Conservation (phyloP, 768 basidiomycete genomes). For the Tephrocybe sp. region DNA sequence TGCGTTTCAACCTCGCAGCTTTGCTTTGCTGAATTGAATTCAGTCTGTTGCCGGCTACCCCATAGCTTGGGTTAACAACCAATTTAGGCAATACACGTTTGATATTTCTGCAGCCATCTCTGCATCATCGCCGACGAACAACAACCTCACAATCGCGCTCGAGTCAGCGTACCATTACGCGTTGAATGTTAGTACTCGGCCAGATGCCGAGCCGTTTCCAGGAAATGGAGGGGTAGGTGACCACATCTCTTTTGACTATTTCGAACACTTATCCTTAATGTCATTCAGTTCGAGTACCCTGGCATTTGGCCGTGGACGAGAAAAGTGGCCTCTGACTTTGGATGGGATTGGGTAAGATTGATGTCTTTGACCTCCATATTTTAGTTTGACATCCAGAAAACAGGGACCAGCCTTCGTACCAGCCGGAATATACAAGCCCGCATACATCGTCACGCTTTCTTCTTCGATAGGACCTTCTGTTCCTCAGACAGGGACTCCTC, state of each 20-base stretch:
- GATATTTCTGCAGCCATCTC: constrained; percentile 46
- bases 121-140: constrained; percentile 29
- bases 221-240: constrained; percentile 30
- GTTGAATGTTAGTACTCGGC: constrained; percentile 47
- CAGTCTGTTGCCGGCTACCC: constrained; percentile 52
- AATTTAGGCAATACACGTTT: constrained; percentile 54
- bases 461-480: constrained; percentile 19
- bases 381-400: background rate
- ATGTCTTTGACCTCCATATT: background rate
- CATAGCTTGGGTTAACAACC: constrained; percentile 58
- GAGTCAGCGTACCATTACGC: constrained; percentile 58
- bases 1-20: background rate
- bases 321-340: constrained; percentile 55
- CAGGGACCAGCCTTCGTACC: constrained; percentile 61
- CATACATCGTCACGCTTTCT: constrained; percentile 45
- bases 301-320: constrained; percentile 48
- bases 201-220: constrained; percentile 48
- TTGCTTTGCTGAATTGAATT: background rate
- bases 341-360: constrained; percentile 58
- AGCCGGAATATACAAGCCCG: constrained; percentile 54
- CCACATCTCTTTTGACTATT: background rate
- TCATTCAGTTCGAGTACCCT: constrained; percentile 48
- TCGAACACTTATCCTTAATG: background rate
- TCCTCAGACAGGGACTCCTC: constrained; percentile 20
- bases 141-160: constrained; percentile 48